Percentiles rank a stretch among this genome's conserved stretches.
These are phyloP conservation scores for Mortierella sp. DNA, from an alignment of 371 early-diverging fungal genomes.

Conservation along the genomic window DNA sequence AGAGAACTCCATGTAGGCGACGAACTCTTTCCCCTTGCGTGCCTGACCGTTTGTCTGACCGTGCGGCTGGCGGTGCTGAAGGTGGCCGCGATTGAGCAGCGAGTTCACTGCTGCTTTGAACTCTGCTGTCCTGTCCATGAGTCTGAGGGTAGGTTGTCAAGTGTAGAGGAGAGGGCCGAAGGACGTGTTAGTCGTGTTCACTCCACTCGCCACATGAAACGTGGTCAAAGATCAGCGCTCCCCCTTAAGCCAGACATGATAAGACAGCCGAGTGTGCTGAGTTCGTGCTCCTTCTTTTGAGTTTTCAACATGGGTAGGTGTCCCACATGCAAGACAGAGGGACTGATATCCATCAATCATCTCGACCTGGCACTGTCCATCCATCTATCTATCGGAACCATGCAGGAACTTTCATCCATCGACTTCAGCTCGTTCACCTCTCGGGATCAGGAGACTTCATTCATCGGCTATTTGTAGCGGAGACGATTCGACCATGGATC, in stretches of 20 bases:
- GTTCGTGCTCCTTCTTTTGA: conserved; percentile 38
- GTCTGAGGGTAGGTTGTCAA: too few relatives aligned
- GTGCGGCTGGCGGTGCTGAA: conserved; percentile 2
- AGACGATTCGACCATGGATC: too few relatives aligned
- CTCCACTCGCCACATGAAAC: background rate
- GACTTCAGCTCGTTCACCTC: background rate
- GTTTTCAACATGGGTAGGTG: conserved; percentile 48
- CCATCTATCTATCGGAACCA: conserved; percentile 9
- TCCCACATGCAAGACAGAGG: background rate
- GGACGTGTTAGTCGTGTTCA: too few relatives aligned
- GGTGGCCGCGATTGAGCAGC: conserved; percentile 30
- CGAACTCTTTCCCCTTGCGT: conserved; percentile 32
- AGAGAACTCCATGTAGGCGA: conserved; percentile 63
- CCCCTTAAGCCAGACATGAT: background rate
- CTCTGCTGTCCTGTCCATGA: conserved; percentile 54
- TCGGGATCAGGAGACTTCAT: background rate
- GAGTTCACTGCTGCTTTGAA: conserved; percentile 53
- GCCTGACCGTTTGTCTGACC: conserved; percentile 10
- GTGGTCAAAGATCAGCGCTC: background rate
- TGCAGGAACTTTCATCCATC: conserved; percentile 15
- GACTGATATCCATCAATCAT: conserved; percentile 17
- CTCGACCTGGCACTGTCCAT: background rate
- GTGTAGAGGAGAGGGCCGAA: too few relatives aligned
- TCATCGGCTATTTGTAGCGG: too few relatives aligned
- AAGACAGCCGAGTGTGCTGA: background rate